Evolutionary conservation across 441 rosid species (phyloP), one percentile per base, ranked within the genome.

Genomic region (Capsella rubella): DNA sequence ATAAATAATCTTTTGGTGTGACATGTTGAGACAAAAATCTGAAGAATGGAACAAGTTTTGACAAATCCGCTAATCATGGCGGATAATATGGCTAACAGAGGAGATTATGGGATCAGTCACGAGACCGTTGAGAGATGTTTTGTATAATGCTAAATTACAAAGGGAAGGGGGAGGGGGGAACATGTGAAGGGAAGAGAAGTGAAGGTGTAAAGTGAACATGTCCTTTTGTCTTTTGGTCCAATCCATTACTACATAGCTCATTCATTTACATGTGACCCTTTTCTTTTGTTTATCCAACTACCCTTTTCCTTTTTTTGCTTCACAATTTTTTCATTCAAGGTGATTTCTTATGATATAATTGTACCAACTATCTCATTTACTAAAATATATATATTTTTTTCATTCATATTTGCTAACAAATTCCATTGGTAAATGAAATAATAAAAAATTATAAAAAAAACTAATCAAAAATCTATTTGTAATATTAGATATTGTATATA

Each of bases 181-280:
- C 78, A 52, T 75, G 79, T 59, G 74, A 67, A 50, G 13, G 67
- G 35, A 57, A 74, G 72, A 37, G 12, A 46, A 21, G 50, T 8
- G 73, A 47, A 66, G 57, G 49, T 67, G 29, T 58, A 69, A 62
- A 53, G 65, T 56, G 69, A 75, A 75, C 70, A 75, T 75, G 65
- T 68, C 63, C 25, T 21, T 61, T 60, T 67, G 73, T 62, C 35
- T 62, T 66, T 67, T 40, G 50, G 65, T 27, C 21, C 59, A 46
- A 50, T 27, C 21, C 59, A 46, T 54, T 8, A 32, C 6, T 32
- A 64, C 55, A 21, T 21, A 29, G 61, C 46, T 49, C 32, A 56
- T 49, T 45, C 27, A 54, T 51, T 49, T 46, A 51, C 69, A 69
- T 69, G 79, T 69, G 70, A 75, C 58, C 58, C 35, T 46, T 4